Conservation (phyloP, 73 alveolate genomes). For the Tetrahymena elliotti region DNA sequence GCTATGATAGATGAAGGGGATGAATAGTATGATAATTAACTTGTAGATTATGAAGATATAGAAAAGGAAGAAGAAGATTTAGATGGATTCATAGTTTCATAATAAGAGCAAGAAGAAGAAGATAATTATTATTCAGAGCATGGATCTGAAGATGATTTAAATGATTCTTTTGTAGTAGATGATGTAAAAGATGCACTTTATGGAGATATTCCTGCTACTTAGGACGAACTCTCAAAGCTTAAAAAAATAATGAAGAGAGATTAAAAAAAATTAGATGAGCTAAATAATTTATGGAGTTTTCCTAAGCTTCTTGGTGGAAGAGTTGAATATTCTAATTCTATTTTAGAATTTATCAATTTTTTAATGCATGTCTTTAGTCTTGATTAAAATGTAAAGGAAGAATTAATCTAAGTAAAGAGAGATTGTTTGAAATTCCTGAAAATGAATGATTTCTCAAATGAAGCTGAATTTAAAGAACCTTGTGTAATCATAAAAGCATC, state of each 20-base stretch:
- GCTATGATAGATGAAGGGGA: background rate
- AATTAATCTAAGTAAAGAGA: background rate
- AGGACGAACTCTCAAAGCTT: constrained; percentile 2
- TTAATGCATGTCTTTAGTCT: constrained; percentile 4
- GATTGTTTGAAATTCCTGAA: constrained; percentile 4
- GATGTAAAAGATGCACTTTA: background rate
- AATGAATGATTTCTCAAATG: constrained; percentile 4
- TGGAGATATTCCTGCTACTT: background rate
- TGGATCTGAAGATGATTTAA: constrained; percentile 5
- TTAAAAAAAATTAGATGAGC: background rate
- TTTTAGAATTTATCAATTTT: constrained; percentile 3
- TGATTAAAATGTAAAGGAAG: constrained; percentile 6
- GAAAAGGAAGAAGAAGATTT: background rate
- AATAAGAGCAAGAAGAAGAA: background rate
- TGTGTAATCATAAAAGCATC: background rate
- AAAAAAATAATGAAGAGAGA: background rate
- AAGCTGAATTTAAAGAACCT: constrained; percentile 35
- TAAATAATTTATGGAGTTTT: background rate
- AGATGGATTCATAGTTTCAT: background rate
- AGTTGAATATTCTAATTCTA: background rate
- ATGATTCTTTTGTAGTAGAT: background rate
- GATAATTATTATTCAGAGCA: constrained; percentile 19
- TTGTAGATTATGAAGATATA: constrained; percentile 29
- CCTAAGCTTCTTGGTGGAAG: background rate
- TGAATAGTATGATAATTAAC: background rate